Base-by-base conservation (phyloP, 2,329 filamentous ascomycete genomes). In the Colletotrichum filicis region DNA sequence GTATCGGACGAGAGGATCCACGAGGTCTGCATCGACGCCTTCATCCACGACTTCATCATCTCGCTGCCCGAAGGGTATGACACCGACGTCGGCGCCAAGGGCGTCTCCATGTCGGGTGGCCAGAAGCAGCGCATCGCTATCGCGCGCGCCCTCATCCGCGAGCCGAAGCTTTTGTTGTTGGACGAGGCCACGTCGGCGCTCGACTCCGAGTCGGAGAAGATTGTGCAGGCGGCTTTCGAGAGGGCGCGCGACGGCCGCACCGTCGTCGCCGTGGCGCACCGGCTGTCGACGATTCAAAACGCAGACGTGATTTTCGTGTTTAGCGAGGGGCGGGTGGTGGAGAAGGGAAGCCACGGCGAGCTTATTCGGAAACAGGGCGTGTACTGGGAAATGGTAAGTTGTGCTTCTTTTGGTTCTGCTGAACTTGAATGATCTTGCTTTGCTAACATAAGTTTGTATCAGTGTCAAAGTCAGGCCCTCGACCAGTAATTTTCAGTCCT, bases 161-260 rank as follows among this genome's bases (percentile, higher is more conserved):
- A 85, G 5, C 89, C 89, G 0, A 77, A 77, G 6, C 76, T 91
- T 1, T 79, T 91, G 1, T 79, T 91, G 0, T 82, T 91, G 0
- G 90, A 92, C 62, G 89, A 91, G 77, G 89, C 89, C 3, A 91
- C 89, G 0, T 86, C 84, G 1, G 87, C 85, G 37, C 81, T 91
- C 0, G 89, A 91, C 70, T 87, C 87, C 1, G 83, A 89, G 73
- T 87, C 85, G 0, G 89, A 91, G 77, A 84, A 85, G 42, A 60
- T 88, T 3, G 86, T 94, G 8, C 85, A 90, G 46, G 72, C 72
- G 5, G 74, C 73, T 2, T 73, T 75, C n/a, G 74, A 75, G 42
- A 83, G 78, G 70, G 83, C 83, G 0, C 68, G 73, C 12, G 28
- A 72, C 3, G 72, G 73, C 32, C 55, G 74, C 42, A 85, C 84